phyloP scores from a whole-genome alignment of 768 basidiomycete genomes.

The Phaffia australis region DNA sequence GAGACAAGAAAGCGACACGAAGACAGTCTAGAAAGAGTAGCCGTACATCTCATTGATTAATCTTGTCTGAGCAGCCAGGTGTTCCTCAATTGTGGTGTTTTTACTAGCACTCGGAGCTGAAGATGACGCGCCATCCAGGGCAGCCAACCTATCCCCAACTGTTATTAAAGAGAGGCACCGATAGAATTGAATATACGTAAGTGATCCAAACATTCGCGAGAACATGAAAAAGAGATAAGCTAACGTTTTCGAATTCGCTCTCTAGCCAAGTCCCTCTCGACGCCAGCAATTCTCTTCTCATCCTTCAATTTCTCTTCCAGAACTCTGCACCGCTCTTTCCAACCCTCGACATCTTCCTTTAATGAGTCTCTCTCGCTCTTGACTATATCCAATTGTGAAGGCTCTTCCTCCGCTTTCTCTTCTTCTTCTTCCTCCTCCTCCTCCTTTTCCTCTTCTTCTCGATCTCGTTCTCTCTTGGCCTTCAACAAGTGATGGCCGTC shows the following conservation, averaged over 20 bases:
- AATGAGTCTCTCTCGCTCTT: slow-evolving; percentile 83
- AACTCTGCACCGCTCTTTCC: slow-evolving; percentile 65
- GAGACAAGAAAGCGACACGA: too few species aligned
- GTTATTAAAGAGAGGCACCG: neutral
- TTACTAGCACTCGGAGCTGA: slow-evolving; percentile 15
- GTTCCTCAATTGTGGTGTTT: slow-evolving; percentile 18
- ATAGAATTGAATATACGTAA: neutral
- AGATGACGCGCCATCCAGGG: slow-evolving; percentile 27
- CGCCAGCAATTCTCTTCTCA: slow-evolving; percentile 59
- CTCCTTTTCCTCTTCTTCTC: neutral
- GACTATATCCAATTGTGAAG: slow-evolving; percentile 46
- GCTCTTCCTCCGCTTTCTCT: neutral
- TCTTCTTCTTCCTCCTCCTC: slow-evolving; percentile 4
- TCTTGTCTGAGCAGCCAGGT: slow-evolving; percentile 32
- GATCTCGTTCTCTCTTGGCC: slow-evolving; percentile 17
- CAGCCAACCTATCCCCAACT: slow-evolving; percentile 35
- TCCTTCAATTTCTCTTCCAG: slow-evolving; percentile 59
- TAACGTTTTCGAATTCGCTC: slow-evolving; percentile 44
- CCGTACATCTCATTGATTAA: slow-evolving; percentile 37
- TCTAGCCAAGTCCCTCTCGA: slow-evolving; percentile 70
- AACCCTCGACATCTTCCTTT: slow-evolving; percentile 75
- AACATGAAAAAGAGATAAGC: slow-evolving; percentile 11
- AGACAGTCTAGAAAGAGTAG: too few species aligned
- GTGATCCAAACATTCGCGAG: neutral
- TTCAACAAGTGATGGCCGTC: slow-evolving; percentile 5